Conservation (phyloP, 2,329 filamentous ascomycete genomes). For the Cladosporium oxysporum region DNA sequence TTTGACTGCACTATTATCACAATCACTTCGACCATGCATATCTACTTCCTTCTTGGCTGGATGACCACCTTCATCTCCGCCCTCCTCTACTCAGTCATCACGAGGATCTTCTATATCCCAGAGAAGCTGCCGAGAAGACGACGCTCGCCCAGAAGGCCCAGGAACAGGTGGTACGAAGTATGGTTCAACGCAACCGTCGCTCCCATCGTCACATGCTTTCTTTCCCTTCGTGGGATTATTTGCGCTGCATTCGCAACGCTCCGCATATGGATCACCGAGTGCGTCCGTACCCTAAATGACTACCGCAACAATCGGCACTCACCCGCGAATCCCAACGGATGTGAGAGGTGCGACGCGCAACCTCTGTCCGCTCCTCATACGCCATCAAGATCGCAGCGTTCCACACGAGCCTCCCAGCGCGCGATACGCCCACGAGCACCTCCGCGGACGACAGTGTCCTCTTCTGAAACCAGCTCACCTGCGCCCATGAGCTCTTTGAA, state of each 20-base stretch:
- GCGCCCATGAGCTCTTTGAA: not conserved
- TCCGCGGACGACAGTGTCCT: not conserved
- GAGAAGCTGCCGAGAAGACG: not conserved
- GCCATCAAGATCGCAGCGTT: not conserved
- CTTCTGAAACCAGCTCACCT: not conserved
- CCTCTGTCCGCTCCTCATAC: not conserved
- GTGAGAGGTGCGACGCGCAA: not conserved
- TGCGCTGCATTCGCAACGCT: not conserved
- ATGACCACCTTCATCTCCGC: not conserved
- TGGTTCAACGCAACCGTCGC: not conserved
- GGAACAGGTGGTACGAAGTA: not conserved
- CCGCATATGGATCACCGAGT: not conserved
- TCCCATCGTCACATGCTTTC: not conserved
- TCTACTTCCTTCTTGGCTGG: not conserved
- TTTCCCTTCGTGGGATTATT: not conserved
- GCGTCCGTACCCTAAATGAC: not conserved
- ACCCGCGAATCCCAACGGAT: not conserved
- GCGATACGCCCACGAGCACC: not conserved
- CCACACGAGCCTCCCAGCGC: not conserved
- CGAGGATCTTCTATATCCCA: not conserved
- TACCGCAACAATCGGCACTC: not conserved
- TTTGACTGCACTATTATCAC: not conserved
- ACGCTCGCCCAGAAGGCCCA: not conserved
- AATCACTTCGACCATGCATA: not conserved
- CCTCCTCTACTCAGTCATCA: not conserved